Conservation (phyloP, 768 basidiomycete species). For the Pleurotus platypus region DNA sequence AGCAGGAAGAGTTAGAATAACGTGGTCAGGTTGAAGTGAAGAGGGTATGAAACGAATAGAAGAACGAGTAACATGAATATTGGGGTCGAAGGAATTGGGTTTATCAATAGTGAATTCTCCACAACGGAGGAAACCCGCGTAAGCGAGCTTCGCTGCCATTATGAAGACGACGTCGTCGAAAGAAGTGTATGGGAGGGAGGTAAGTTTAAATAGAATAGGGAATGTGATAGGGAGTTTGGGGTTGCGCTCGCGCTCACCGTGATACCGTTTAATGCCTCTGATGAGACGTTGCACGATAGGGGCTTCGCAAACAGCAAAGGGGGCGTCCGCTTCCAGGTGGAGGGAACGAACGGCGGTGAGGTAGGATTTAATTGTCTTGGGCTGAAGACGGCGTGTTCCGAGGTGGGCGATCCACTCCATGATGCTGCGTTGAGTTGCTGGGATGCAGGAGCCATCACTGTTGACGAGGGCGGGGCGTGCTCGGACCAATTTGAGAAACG, state of each 20-base stretch:
- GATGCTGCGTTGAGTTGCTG: constrained; percentile 11
- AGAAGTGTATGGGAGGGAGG: background rate
- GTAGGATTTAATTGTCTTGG: constrained; percentile 7
- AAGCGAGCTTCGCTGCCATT: constrained; percentile 16
- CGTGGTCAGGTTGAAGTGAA: too few relatives aligned
- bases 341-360: constrained; percentile 11
- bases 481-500: constrained; percentile 22
- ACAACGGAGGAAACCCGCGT: constrained; percentile 6
- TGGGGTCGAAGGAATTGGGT: too few relatives aligned
- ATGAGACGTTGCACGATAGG: constrained; percentile 23
- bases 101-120: too few relatives aligned
- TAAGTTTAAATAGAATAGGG: background rate
- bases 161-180: constrained; percentile 10
- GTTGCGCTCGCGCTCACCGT: constrained; percentile 20
- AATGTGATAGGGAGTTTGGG: constrained; percentile 21
- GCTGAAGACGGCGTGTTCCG: constrained; percentile 18
- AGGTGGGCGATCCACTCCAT: constrained; percentile 14
- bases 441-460: constrained; percentile 12
- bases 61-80: too few relatives aligned
- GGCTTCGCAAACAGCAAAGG: constrained; percentile 20
- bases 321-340: constrained; percentile 22
- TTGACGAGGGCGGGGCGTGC: constrained; percentile 14
- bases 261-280: constrained; percentile 27
- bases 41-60: too few relatives aligned
- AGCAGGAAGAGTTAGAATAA: constrained; percentile 17